Evolutionary conservation across 352 stramenopile species (phyloP).

Genomic region (Pythium volutum): DNA sequence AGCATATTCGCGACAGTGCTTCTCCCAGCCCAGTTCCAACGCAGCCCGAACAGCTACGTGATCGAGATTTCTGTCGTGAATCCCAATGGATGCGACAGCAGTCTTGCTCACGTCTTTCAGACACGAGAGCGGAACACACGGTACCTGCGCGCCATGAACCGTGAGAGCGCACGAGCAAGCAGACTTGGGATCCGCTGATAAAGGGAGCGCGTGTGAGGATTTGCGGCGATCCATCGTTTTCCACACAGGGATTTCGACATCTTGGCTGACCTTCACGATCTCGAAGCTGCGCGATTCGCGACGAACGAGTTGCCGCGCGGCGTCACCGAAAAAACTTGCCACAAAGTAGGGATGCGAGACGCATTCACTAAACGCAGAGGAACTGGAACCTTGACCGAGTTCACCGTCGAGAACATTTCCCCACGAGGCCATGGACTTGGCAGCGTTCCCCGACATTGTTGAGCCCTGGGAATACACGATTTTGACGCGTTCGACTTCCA

Average conservation of each 20-base stretch:
- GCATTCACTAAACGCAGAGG: constrained; percentile 39
- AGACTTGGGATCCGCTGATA: background rate
- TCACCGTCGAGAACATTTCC: constrained; percentile 29
- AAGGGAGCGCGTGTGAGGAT: background rate
- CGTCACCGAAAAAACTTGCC: constrained; percentile 62
- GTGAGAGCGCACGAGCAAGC: constrained; percentile 16
- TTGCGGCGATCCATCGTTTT: constrained; percentile 39
- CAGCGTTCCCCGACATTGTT: background rate
- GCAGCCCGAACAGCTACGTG: background rate
- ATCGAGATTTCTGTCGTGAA: constrained; percentile 23
- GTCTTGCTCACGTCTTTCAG: constrained; percentile 6
- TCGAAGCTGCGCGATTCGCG: constrained; percentile 60
- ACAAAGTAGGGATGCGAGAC: constrained; percentile 79
- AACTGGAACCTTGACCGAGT: constrained; percentile 16
- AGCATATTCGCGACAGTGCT: background rate
- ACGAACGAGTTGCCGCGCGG: constrained; percentile 41
- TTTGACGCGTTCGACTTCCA: constrained; percentile 71
- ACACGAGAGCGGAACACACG: constrained; percentile 14
- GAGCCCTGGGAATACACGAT: constrained; percentile 32
- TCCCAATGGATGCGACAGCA: constrained; percentile 16
- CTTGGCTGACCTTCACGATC: constrained; percentile 64
- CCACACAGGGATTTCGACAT: constrained; percentile 64
- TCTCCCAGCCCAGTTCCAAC: constrained; percentile 11
- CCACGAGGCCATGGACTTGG: constrained; percentile 17
- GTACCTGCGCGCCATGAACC: background rate